Conservation (phyloP, 352 stramenopile genomes). For the Phytophthora podocarpi region DNA sequence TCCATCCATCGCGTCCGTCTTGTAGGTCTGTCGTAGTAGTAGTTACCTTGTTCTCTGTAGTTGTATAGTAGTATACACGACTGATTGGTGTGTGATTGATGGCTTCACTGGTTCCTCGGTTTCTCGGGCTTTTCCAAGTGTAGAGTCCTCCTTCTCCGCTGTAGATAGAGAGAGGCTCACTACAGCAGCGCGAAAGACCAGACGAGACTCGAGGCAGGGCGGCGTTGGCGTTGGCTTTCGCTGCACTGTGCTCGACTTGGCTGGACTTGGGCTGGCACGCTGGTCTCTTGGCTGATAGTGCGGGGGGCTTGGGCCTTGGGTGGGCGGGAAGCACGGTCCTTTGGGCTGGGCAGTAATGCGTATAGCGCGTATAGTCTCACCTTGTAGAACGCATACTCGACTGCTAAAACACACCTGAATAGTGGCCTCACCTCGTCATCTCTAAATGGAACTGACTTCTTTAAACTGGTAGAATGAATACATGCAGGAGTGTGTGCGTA, state of each 20-base stretch:
- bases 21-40: too few species aligned
- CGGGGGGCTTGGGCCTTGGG: constrained; percentile 12
- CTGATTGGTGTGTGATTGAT: constrained; percentile 26
- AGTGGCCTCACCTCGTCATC: not conserved
- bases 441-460: constrained; percentile 2
- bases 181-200: too few species aligned
- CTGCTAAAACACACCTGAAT: constrained; percentile 22
- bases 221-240: too few species aligned
- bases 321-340: constrained; percentile 23
- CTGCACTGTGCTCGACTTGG: constrained; percentile 2
- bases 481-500: not conserved
- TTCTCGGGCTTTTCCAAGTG: constrained; percentile 20
- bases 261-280: constrained; percentile 3
- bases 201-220: not conserved
- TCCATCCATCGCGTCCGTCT: constrained; percentile 27
- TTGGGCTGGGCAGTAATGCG: constrained; percentile 13
- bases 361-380: constrained; percentile 24
- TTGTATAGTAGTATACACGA: constrained; percentile 1
- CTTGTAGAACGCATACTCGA: constrained; percentile 16
- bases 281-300: constrained; percentile 19
- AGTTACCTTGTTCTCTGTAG: too few species aligned
- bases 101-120: constrained; percentile 10
- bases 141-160: too few species aligned
- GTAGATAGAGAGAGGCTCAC: too few species aligned
- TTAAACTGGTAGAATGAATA: constrained; percentile 1